Percentiles rank a stretch among this genome's conserved stretches.
phyloP scores from a whole-genome alignment of 176 grass and related monocot genomes.

The Microstegium vimineum region DNA sequence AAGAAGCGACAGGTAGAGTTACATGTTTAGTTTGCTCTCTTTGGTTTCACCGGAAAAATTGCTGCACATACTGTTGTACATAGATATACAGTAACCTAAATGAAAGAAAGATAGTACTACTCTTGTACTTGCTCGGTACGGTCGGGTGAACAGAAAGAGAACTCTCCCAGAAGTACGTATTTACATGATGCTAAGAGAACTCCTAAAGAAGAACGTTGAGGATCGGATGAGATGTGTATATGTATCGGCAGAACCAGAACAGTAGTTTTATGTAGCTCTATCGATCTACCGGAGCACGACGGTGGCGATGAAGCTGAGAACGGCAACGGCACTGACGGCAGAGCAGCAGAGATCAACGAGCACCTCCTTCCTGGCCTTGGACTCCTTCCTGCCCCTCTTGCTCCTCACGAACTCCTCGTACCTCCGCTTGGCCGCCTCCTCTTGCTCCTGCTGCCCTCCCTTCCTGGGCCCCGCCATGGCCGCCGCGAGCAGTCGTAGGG shows the following conservation, averaged over 20 bases:
- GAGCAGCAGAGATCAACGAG: slow-evolving; percentile 50
- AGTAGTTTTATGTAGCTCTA: too few species aligned
- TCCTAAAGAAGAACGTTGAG: neutral
- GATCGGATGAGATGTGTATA: too few species aligned
- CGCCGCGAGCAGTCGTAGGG: slow-evolving; percentile 21
- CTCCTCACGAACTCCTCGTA: slow-evolving; percentile 56
- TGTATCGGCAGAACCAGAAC: neutral
- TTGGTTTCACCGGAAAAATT: neutral
- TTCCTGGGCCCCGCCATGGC: slow-evolving; percentile 36
- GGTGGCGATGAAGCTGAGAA: slow-evolving; percentile 36
- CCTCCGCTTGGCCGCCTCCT: slow-evolving; percentile 5
- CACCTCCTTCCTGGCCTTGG: slow-evolving; percentile 40
- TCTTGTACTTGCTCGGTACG: neutral
- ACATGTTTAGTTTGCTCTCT: neutral
- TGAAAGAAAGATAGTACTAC: neutral
- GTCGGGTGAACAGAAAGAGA: neutral
- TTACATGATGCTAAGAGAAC: neutral
- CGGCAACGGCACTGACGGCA: slow-evolving; percentile 49
- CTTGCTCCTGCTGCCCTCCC: neutral
- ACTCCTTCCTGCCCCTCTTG: slow-evolving; percentile 36
- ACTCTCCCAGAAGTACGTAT: neutral
- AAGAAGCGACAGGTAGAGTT: neutral
- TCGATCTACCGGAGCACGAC: slow-evolving; percentile 37
- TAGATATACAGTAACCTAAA: neutral
- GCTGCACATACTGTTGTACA: neutral